phyloP scores from a whole-genome alignment of 306 rosid genomes.

The Ammopiptanthus mongolicus region DNA sequence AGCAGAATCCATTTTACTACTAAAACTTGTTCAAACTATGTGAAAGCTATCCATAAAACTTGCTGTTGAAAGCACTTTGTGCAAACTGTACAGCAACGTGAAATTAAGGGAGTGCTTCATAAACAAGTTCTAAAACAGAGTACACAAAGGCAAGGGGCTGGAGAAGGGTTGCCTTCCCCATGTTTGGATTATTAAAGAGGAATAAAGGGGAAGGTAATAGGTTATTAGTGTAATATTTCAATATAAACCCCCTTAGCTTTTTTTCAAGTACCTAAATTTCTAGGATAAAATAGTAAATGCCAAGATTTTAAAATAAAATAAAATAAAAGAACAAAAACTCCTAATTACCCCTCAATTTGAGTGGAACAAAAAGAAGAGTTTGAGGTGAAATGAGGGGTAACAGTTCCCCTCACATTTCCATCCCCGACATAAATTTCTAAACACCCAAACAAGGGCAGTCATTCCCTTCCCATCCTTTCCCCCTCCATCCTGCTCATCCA shows the following conservation, averaged over 20 bases:
- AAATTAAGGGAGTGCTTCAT: not conserved
- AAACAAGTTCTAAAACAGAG: not conserved
- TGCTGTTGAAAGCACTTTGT: not conserved
- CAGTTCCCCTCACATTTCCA: not conserved
- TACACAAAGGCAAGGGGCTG: not conserved
- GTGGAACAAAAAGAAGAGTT: not conserved
- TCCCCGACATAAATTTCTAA: not conserved
- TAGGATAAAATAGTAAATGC: not conserved
- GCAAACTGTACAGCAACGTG: not conserved
- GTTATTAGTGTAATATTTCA: not conserved
- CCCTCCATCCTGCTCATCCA: not conserved
- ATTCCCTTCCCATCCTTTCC: not conserved
- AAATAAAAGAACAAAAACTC: not conserved
- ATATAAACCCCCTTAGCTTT: not conserved
- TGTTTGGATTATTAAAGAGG: not conserved
- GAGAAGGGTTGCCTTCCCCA: not conserved
- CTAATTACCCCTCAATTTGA: not conserved
- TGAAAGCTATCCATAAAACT: not conserved
- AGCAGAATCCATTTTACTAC: not conserved
- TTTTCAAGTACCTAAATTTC: not conserved
- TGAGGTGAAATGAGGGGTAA: not conserved
- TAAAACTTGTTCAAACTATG: slow-evolving; percentile 3
- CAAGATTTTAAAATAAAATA: not conserved
- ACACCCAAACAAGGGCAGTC: not conserved
- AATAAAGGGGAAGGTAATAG: not conserved